Conservation (phyloP, 2,329 filamentous ascomycete genomes). For the Zymoseptoria brevis region DNA sequence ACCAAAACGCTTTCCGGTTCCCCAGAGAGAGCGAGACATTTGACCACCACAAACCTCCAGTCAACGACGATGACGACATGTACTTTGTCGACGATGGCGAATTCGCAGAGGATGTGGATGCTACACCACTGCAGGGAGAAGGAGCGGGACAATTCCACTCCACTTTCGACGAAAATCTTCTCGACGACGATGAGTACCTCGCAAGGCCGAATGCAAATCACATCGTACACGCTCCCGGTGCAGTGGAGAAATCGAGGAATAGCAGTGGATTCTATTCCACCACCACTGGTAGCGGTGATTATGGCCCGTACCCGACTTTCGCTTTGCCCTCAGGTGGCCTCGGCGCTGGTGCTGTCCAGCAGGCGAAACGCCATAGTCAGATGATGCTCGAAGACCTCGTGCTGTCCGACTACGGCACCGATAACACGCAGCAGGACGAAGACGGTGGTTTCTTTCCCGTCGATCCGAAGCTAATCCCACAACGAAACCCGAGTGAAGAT, state of each 20-base stretch:
- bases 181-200: slow-evolving; percentile 28
- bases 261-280: slow-evolving; percentile 15
- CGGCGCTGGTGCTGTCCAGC: slow-evolving; percentile 15
- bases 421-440: background rate
- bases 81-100: slow-evolving; percentile 31
- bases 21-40: background rate
- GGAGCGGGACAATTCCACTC: background rate
- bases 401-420: slow-evolving; percentile 7
- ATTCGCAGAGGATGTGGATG: slow-evolving; percentile 25
- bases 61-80: slow-evolving; percentile 23
- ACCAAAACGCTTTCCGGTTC: background rate
- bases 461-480: slow-evolving; percentile 25
- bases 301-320: slow-evolving; percentile 28
- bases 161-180: slow-evolving; percentile 29
- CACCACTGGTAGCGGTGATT: slow-evolving; percentile 12
- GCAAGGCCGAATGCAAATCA: slow-evolving; percentile 9
- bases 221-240: slow-evolving; percentile 2
- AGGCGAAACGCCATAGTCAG: slow-evolving; percentile 20
- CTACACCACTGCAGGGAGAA: background rate
- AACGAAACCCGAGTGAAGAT: slow-evolving; percentile 28
- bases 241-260: slow-evolving; percentile 14
- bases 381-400: slow-evolving; percentile 27
- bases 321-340: slow-evolving; percentile 14
- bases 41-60: slow-evolving; percentile 1
- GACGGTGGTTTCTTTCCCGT: slow-evolving; percentile 6